Evolutionary conservation across 2,329 filamentous ascomycete species (phyloP), one percentile per base, ranked within the genome.

Genomic region (Chrysosphaeria jannelii): DNA sequence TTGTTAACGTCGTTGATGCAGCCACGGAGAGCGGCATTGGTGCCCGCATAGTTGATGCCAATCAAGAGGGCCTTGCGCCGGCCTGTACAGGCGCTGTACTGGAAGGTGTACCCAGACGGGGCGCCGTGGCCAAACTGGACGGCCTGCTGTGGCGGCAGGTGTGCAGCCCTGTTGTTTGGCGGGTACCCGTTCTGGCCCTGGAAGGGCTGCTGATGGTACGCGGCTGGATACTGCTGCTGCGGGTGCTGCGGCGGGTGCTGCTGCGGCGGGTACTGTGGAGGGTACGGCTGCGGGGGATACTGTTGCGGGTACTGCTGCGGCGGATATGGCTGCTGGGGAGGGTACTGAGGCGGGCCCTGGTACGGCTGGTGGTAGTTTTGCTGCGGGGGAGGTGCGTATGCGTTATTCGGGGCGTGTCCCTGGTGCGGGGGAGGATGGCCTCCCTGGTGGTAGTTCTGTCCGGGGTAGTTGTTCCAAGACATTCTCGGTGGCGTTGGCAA

Each of bases 1-100:
- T 78, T 78, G 45, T 67, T 63, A 16, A 70, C 66, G 39, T 78
- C 70, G 44, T 78, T 78, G 53, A 78, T 74, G 43, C 70, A 78
- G 20, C 70, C 70, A 28, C 62, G 52, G 25, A 78, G 55, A 48
- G 74, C 65, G 23, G 60, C 68, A 12, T 62, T 45, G 37, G 71
- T 64, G 24, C 63, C 61, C 34, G 75, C 68, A 48, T 78, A 78
- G 50, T 78, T 78, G 51, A 78, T 74, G 24, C 70, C 70, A 30
- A 78, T 72, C 26, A 78, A 46, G 26, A 78, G 46, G 6, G 70
- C 70, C 47, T 74, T 75, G 36, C 69, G 54, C 31, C 55, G 57
- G 24, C 70, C 70, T 5, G 61, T 66, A 40, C 70, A 78, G 38
- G 65, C 62, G 27, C 64, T 71, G 48, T 74, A 75, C 43, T 74